These are phyloP conservation scores for Penicillium italicum DNA, from an alignment of 2,329 filamentous ascomycete genomes.

Conservation along the genomic window DNA sequence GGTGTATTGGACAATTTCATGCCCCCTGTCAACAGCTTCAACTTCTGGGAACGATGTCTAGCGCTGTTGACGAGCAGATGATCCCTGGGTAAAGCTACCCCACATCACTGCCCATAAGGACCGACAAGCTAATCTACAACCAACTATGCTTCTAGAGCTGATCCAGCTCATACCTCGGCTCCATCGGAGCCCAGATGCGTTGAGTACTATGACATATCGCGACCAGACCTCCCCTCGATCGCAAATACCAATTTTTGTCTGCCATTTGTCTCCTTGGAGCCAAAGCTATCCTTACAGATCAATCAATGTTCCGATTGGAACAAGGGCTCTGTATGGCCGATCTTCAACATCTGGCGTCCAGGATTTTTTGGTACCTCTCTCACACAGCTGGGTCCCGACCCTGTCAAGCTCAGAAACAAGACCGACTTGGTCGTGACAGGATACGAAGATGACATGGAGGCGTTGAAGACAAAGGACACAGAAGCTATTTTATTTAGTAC, in stretches of 20 bases:
- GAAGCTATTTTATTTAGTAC: neutral
- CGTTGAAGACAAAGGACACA: neutral
- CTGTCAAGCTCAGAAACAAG: neutral
- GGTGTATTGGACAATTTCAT: neutral
- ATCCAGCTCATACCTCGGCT: neutral
- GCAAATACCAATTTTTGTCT: neutral
- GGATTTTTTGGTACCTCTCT: neutral
- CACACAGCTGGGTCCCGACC: neutral
- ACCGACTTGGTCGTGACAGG: neutral
- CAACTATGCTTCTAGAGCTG: neutral
- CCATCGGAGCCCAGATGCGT: neutral
- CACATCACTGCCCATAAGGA: neutral
- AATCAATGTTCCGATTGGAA: neutral
- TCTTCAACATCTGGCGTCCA: neutral
- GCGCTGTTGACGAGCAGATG: neutral
- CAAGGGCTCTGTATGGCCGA: neutral
- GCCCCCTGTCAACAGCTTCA: neutral
- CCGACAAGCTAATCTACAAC: neutral
- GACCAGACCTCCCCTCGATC: neutral
- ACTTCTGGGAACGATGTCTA: neutral
- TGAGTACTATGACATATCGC: neutral
- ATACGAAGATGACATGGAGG: neutral
- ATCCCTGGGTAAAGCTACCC: neutral
- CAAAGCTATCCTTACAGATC: neutral
- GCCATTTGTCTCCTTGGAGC: neutral